Evolutionary conservation across 805 yeast genomes (phyloP).

Genomic region (Teunomyces cretensis): DNA sequence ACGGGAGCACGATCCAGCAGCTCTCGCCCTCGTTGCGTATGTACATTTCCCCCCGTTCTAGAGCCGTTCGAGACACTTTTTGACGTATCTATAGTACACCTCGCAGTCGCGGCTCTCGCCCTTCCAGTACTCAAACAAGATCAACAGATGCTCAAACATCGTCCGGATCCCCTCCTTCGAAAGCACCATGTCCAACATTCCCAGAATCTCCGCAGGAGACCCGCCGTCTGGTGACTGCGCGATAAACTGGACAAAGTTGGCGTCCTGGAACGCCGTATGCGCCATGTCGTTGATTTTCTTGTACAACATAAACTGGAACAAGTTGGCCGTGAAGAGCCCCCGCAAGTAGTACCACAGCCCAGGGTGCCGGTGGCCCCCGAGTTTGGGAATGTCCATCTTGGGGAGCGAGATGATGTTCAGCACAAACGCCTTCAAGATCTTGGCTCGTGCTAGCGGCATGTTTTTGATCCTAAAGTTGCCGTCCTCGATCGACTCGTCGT

Average conservation of each 20-base stretch:
- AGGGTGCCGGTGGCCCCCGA: constrained; percentile 39
- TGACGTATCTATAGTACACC: constrained; percentile 25
- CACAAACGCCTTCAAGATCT: constrained; percentile 27
- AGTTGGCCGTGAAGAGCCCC: constrained; percentile 30
- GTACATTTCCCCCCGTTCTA: background rate
- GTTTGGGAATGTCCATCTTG: constrained; percentile 33
- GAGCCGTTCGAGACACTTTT: constrained; percentile 19
- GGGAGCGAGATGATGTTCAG: constrained; percentile 29
- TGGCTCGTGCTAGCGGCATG: constrained; percentile 21
- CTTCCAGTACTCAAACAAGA: constrained; percentile 36
- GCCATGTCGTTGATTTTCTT: constrained; percentile 27
- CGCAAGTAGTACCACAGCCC: constrained; percentile 42
- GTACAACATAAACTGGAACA: constrained; percentile 29
- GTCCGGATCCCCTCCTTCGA: constrained; percentile 10
- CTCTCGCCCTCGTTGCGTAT: no score
- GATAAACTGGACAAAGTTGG: constrained; percentile 1
- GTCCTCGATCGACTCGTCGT: constrained; percentile 7
- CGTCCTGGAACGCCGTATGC: constrained; percentile 11
- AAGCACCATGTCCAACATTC: constrained; percentile 14
- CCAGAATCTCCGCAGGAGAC: constrained; percentile 2
- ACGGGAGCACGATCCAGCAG: no score
- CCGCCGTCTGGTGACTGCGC: constrained; percentile 4
- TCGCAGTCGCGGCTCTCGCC: constrained; percentile 33
- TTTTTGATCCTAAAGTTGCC: constrained; percentile 19
- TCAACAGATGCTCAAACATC: constrained; percentile 27